phyloP scores from a whole-genome alignment of 495 filamentous ascomycete genomes.

The Trichoderma virens region DNA sequence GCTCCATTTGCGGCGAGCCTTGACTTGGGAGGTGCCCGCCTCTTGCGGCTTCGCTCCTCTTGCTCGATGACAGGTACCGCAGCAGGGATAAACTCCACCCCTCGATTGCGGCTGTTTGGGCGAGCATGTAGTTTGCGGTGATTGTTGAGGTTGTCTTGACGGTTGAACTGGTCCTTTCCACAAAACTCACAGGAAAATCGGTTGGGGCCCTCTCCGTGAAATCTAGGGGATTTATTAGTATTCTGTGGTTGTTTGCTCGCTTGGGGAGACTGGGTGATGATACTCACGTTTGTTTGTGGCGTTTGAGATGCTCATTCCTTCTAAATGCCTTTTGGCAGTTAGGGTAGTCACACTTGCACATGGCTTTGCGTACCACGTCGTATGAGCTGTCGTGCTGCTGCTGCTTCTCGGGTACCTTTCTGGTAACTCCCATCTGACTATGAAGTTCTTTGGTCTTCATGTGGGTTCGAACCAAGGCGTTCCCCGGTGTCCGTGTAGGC shows the following conservation, averaged over 20 bases:
- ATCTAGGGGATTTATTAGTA: neutral
- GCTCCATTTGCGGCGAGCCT: neutral
- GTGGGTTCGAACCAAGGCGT: conserved; percentile 20
- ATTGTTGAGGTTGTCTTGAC: conserved; percentile 28
- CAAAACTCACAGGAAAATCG: conserved; percentile 9
- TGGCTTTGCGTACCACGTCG: conserved; percentile 18
- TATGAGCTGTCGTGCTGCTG: neutral
- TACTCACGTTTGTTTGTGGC: conserved; percentile 50
- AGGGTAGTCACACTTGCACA: conserved; percentile 23
- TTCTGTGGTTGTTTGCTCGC: neutral
- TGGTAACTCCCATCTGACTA: conserved; percentile 11
- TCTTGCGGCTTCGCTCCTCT: conserved; percentile 10
- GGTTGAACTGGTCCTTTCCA: conserved; percentile 44
- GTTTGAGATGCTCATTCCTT: conserved; percentile 56
- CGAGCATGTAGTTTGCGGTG: conserved; percentile 33
- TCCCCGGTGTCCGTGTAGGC: conserved; percentile 10
- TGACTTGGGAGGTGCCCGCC: conserved; percentile 6
- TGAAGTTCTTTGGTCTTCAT: conserved; percentile 29
- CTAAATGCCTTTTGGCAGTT: conserved; percentile 44
- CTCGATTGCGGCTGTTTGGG: conserved; percentile 9
- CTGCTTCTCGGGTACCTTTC: conserved; percentile 8
- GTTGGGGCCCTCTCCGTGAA: conserved; percentile 9
- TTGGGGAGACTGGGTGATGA: neutral
- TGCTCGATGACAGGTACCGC: conserved; percentile 10
- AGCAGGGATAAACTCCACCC: conserved; percentile 9